Evolutionary conservation across 208 protist genomes (phyloP), one percentile per base, ranked within the genome.

Genomic region (Perkinsela sp.): DNA sequence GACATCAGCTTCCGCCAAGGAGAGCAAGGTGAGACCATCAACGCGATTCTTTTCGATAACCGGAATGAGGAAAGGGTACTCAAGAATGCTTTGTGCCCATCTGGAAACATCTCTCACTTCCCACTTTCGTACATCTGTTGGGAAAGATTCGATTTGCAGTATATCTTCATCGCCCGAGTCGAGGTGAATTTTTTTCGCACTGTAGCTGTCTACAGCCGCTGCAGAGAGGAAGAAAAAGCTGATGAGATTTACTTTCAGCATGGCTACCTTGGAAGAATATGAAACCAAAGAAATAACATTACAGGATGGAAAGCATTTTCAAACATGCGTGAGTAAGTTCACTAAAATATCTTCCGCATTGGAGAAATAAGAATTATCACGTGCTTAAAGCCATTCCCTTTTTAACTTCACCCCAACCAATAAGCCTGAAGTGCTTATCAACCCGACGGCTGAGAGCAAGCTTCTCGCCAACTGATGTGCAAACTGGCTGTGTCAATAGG

Each of bases 401-500:
- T 69, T 68, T 72, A 28, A 72, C 68, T 30, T 66, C 66, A 30
- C 90, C 93, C 90, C 93, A 95, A 68, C 93, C 93, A 71, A 97
- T 96, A 16, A 97, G 79, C 68, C 92, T 81, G 92, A 94, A 97
- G 73, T 93, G 94, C 77, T 95, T 95, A 65, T 96, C 93, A 29
- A 99, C 84, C 68, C 93, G 86, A 72, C 96, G 87, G 65, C 80
- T 92, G 31, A 99, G 85, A 28, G 96, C 95, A 29, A 99, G 88
- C 80, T 97, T 96, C 79, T 98, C 94, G 57, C 88, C 93, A 0
- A 90, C 80, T 29, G 77, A 77, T 69, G 93, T 97, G 78, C 96
- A 99, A 32, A 98, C 96, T 48, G 96, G 94, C 28, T 83, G 81
- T 31, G 93, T 93, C 48, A 99, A 81, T 67, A 79, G 76, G 29